phyloP scores from a whole-genome alignment of 148 eudicot species.

The Chenopodium suecicum region DNA sequence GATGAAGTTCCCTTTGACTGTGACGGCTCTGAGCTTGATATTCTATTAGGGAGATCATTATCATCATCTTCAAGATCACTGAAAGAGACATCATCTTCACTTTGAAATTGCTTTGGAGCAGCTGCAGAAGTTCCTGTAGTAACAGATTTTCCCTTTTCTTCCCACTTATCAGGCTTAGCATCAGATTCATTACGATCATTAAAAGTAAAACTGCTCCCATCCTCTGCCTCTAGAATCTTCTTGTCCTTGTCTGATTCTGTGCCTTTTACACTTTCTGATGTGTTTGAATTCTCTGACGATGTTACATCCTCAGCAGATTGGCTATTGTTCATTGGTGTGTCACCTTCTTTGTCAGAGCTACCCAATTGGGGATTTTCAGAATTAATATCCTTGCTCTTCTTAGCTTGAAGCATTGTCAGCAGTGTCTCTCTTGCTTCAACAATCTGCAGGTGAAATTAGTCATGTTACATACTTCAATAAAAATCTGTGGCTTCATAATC shows the following conservation, averaged over 20 bases:
- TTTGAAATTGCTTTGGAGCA: slow-evolving; percentile 30
- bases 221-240: slow-evolving; percentile 6
- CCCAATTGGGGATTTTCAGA: slow-evolving; percentile 30
- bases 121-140: slow-evolving; percentile 3
- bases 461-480: background rate
- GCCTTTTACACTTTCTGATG: slow-evolving; percentile 20
- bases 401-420: slow-evolving; percentile 42
- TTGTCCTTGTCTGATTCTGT: slow-evolving; percentile 4
- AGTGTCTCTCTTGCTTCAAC: slow-evolving; percentile 50
- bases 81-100: slow-evolving; percentile 63
- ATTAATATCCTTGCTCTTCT: slow-evolving; percentile 27
- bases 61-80: slow-evolving; percentile 78
- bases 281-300: slow-evolving; percentile 10
- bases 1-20: slow-evolving; percentile 36
- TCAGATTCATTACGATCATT: background rate
- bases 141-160: slow-evolving; percentile 21
- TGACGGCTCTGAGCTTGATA: slow-evolving; percentile 25
- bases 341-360: slow-evolving; percentile 17
- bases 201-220: slow-evolving; percentile 1
- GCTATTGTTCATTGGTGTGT: slow-evolving; percentile 12
- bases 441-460: slow-evolving; percentile 39
- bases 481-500: background rate
- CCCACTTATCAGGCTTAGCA: slow-evolving; percentile 13
- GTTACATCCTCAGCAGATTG: slow-evolving; percentile 12
- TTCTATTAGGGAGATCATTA: slow-evolving; percentile 31